These are phyloP conservation scores for Carex myosuroides DNA, from an alignment of 176 grass and related monocot genomes.

Conservation along the genomic window DNA sequence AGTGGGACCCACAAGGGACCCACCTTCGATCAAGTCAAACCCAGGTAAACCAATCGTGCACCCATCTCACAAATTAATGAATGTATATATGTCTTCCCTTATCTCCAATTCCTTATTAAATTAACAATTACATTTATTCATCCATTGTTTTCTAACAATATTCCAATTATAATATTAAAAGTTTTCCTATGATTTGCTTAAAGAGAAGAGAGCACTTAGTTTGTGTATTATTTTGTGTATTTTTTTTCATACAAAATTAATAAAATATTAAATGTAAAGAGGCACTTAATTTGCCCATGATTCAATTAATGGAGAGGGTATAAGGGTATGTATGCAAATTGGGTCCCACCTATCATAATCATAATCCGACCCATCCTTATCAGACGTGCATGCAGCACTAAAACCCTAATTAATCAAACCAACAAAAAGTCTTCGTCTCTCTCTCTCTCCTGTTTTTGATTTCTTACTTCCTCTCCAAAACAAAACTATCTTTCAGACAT, in stretches of 20 bases:
- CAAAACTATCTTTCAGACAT: slow-evolving; percentile 1
- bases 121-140: neutral
- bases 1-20: neutral
- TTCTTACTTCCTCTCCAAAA: neutral
- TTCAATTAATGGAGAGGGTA: too few species aligned
- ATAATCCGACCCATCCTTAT: neutral
- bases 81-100: neutral
- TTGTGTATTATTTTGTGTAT: too few species aligned
- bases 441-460: neutral
- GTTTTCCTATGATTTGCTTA: too few species aligned
- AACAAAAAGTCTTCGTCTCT: neutral
- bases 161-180: too few species aligned
- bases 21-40: neutral
- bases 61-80: neutral
- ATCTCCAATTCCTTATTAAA: neutral
- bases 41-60: neutral
- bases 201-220: too few species aligned
- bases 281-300: too few species aligned
- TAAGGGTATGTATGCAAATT: neutral
- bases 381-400: neutral
- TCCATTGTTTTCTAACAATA: neutral
- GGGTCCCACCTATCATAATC: neutral
- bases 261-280: too few species aligned
- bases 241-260: too few species aligned
- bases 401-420: neutral